Base-by-base conservation (phyloP, 768 basidiomycete species). In the Podaxis sp. region DNA sequence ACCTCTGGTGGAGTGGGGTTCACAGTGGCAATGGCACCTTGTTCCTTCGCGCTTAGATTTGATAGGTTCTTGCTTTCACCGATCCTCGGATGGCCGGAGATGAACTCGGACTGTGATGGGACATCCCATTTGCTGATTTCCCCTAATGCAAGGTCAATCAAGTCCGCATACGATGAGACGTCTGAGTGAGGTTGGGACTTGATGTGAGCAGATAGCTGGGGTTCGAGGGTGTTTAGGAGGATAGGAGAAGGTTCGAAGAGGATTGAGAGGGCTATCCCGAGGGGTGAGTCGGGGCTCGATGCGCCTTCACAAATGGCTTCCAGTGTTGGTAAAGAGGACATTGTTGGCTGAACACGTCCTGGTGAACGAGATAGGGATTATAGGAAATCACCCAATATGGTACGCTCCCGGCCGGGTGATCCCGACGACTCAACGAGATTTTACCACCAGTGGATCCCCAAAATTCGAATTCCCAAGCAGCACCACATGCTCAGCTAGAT, bases 21-120 rank as follows among this genome's bases (percentile, higher is more conserved):
- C 3, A 74, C 73, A 0, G 72, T 30, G 4, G 54, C 46, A 48
- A 73, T 70, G 28, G 80, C 81, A 12, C 85, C 87, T 73, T 96
- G 95, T 75, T 97, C 95, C 54, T 82, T 86, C 28, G 87, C 86
- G 73, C 92, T 95, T 52, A 94, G 79, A 50, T 73, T 82, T 0
- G 90, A 92, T 12, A 96, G 80, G 46, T 87, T 87, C 69, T 84
- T 87, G 63, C 80, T 84, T 74, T 93, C 93, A 41, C 95, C 95
- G 51, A 96, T 96, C 63, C 93, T 84, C 38, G 95, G 95, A 77
- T 96, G 95, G 2, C 88, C 95, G 4, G 81, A 84, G 64, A 96
- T 81, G 70, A 97, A 95, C 64, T 75, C 73, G 0, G 87, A 86
- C 67, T 81, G 84, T 6, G 78, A 76, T 20, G 72, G 69, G 46